Conservation (phyloP, 352 stramenopile species). For the Globisporangium abappressorium region DNA sequence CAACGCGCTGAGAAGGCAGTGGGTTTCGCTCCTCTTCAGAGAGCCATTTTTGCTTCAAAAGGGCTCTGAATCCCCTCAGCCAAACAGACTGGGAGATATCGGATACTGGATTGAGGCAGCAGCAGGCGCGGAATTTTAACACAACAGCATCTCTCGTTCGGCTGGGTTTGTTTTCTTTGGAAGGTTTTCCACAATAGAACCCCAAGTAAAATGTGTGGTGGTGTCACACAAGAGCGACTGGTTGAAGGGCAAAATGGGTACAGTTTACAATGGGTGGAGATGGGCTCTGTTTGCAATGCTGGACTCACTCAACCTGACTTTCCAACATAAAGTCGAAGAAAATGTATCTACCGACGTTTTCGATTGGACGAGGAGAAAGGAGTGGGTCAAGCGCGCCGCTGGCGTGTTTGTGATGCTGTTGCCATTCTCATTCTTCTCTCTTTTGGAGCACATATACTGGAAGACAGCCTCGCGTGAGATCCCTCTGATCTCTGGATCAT, state of each 20-base stretch:
- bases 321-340: not conserved
- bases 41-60: conserved; percentile 1
- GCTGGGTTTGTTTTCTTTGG: not conserved
- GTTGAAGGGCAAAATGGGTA: not conserved
- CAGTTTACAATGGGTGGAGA: not conserved
- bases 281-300: not conserved
- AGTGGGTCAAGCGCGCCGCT: not conserved
- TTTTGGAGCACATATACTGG: not conserved
- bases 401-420: not conserved
- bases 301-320: not conserved
- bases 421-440: not conserved
- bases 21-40: not conserved
- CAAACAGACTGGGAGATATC: not conserved
- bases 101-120: too few relatives aligned
- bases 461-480: not conserved
- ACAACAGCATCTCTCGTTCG: not conserved
- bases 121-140: not conserved
- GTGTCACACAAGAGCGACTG: not conserved
- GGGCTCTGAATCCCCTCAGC: not conserved
- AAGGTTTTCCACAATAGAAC: conserved; percentile 10
- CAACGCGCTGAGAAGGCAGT: not conserved
- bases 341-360: not conserved
- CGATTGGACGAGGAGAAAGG: too few relatives aligned
- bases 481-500: not conserved
- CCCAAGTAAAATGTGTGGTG: not conserved